Base-by-base conservation (phyloP, 805 yeast species). In the Metschnikowia continentalis region DNA sequence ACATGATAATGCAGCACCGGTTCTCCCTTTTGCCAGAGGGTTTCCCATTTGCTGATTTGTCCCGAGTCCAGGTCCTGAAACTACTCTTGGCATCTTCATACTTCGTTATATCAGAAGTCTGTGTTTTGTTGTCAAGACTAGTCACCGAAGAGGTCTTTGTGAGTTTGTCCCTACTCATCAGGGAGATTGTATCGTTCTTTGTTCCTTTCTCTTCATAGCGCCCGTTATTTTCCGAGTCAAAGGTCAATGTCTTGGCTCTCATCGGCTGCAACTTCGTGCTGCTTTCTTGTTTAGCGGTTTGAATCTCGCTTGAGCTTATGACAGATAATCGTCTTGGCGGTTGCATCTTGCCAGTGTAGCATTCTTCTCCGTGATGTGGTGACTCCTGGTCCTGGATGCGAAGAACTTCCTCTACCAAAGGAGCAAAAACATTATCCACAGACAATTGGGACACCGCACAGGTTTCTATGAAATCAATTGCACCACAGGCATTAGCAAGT, bases 361-460 rank as follows among this genome's bases (percentile, higher is more conserved):
- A 39, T 13, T 39, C 32, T n/a, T 39, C 42, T 39, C 17, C 45
- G 14, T 42, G 36, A 4, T 8, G 23, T 7, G 33, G 30, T 8
- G 22, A 19, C 17, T 17, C 36, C 13, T 43, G 37, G 33, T 35
- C 46, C n/a, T 43, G 46, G 5, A 15, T 48, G 11, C 42, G 50
- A 7, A 52, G 50, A 14, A 48, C 52, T 8, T 40, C 36, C 7
- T 54, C 54, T 1, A 66, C 61, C 33, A 71, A 56, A 2, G 70
- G 64, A n/a, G 55, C 52, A 50, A 71, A 72, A 2, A 64, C 68
- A 11, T 64, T 65, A 4, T 59, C 57, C 1, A 72, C 58, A 3
- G 59, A 55, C 0, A 50, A 32, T 6, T 58, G 64, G 17, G 46
- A 26, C 37, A 52, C 51, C 5, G 71, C 52, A 35, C 70, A 63